phyloP scores from a whole-genome alignment of 495 filamentous ascomycete species.

The Podospora didyma region DNA sequence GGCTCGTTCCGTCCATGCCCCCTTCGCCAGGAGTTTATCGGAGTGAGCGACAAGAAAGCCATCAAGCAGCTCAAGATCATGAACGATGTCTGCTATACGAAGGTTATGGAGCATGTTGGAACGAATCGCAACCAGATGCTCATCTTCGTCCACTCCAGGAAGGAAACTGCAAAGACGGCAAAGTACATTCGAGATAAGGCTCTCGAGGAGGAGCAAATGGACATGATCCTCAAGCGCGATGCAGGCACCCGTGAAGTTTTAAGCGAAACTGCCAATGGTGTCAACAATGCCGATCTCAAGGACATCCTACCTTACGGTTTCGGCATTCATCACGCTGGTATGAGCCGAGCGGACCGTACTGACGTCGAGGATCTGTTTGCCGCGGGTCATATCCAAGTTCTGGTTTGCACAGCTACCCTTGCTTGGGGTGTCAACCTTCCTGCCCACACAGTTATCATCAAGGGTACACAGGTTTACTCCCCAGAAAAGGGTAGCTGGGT shows the following conservation, averaged over 20 bases:
- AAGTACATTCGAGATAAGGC: conserved; percentile 96
- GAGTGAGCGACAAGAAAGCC: conserved; percentile 94
- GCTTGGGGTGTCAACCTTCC: conserved; percentile 96
- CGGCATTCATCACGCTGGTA: conserved; percentile 96
- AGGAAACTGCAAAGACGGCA: conserved; percentile 96
- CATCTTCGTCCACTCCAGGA: conserved; percentile 96
- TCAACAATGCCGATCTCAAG: conserved; percentile 84
- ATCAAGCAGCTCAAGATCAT: conserved; percentile 99
- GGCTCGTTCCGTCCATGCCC: conserved; percentile 91
- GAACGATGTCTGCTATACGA: conserved; percentile 98
- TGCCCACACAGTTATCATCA: conserved; percentile 94
- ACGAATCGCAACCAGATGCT: conserved; percentile 92
- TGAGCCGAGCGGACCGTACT: conserved; percentile 87
- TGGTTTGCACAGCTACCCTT: conserved; percentile 94
- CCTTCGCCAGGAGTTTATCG: conserved; percentile 93
- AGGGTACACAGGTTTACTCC: conserved; percentile 95
- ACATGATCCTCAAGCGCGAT: conserved; percentile 90
- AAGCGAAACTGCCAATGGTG: conserved; percentile 75
- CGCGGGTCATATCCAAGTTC: conserved; percentile 85
- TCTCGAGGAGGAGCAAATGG: conserved; percentile 91
- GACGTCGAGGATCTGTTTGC: conserved; percentile 94
- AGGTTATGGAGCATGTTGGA: conserved; percentile 95
- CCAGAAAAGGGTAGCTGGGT: conserved; percentile 99
- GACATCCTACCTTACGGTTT: conserved; percentile 95
- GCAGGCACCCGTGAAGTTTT: conserved; percentile 87